Base-by-base conservation (phyloP, 257 asterid species). In the Rubia yunnanensis region DNA sequence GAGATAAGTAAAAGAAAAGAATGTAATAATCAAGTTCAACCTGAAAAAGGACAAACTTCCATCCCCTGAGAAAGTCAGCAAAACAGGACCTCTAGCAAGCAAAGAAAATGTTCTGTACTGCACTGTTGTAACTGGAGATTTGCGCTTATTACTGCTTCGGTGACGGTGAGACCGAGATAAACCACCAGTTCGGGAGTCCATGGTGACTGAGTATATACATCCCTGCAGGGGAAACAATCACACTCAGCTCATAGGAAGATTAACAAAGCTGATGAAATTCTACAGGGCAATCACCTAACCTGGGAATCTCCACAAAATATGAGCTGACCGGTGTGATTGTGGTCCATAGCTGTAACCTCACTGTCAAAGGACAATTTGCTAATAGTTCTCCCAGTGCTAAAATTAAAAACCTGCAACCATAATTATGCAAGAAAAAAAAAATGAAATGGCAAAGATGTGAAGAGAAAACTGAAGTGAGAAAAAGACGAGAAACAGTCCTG, bases 261-360 rank as follows among this genome's bases (percentile, higher is more conserved):
- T 64, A 46, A 30, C 5, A 39, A 39, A 67, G 72, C 55, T 61
- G 68, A 74, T 39, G 32, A 69, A 39, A 46, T n/a, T 62, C 13
- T 28, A 35, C 67, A 31, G 26, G 30, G 35, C 74, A 14, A 57
- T 58, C 44, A 27, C 48, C 80, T 70, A 72, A 94, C 99, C 97
- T 88, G 94, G 70, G 89, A 76, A 68, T 90, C 99, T 17, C 99
- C 97, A 66, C 99, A 90, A 81, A 90, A 94, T 63, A 88, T 85
- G 73, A 94, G 88, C 71, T 85, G 96, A 74, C 99, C 99, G 2
- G 96, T 88, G 79, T 88, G 97, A 81, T 94, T 97, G 64, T 88
- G 96, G 80, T 94, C 99, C 95, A 94, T 83, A 49, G 99, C 95
- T 61, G 99, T 90, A 74, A 94, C 95, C 80, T 86, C 97, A 64